Conservation (phyloP, 495 filamentous ascomycete species). For the Penicillium samsonianum region DNA sequence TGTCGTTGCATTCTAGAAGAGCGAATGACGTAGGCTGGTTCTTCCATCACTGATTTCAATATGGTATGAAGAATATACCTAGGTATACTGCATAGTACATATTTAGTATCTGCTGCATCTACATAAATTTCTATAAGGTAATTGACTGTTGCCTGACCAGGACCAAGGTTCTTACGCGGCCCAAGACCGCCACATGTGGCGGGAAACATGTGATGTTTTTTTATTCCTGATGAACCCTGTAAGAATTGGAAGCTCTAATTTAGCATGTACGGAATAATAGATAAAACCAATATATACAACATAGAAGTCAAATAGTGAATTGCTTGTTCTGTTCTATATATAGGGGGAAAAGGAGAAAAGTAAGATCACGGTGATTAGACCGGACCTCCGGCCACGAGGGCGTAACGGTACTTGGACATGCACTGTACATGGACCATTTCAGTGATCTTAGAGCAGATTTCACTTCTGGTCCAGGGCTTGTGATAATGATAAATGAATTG, state of each 20-base stretch:
- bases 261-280: no score
- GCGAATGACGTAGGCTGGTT: background rate
- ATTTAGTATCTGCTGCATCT: no score
- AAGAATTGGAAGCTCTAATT: background rate
- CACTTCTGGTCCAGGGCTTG: no score
- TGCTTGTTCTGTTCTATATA: background rate
- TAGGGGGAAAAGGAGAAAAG: background rate
- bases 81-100: no score
- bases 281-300: no score
- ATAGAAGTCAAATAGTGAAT: background rate
- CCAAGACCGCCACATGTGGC: conserved; percentile 9
- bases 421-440: background rate
- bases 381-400: conserved; percentile 13
- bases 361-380: background rate
- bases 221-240: background rate
- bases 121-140: no score
- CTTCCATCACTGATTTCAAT: no score
- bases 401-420: background rate
- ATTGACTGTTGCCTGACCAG: conserved; percentile 12
- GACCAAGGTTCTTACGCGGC: conserved; percentile 2
- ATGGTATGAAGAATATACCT: background rate
- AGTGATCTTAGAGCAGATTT: background rate
- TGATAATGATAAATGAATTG: background rate
- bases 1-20: background rate
- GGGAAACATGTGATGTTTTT: background rate